These are phyloP conservation scores for Leccinum disarticulatum DNA, from an alignment of 768 basidiomycete genomes.

Conservation along the genomic window DNA sequence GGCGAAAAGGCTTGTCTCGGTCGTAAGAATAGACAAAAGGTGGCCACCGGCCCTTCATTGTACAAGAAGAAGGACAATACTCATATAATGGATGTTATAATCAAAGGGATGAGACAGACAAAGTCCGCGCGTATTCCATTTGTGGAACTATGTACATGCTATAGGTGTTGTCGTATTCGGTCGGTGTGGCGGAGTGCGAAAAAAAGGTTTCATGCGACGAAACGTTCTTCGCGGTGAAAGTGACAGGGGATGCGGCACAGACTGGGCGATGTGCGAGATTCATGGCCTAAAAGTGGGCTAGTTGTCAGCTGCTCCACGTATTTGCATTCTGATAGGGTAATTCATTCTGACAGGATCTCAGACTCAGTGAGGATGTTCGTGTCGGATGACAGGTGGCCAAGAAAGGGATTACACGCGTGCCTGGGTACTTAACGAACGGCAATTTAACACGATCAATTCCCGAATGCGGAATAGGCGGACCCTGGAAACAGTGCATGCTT, in stretches of 20 bases:
- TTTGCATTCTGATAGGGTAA: slow-evolving; percentile 31
- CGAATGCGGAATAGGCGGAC: slow-evolving; percentile 30
- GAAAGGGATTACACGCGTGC: slow-evolving; percentile 27
- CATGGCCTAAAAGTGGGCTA: slow-evolving; percentile 23
- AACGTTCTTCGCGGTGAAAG: slow-evolving; percentile 5
- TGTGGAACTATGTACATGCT: neutral
- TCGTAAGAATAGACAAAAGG: slow-evolving; percentile 6
- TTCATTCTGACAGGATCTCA: slow-evolving; percentile 18
- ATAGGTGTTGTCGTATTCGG: slow-evolving; percentile 1
- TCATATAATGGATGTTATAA: slow-evolving; percentile 12
- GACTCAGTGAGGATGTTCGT: slow-evolving; percentile 1
- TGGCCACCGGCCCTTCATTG: slow-evolving; percentile 1
- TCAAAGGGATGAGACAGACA: slow-evolving; percentile 4
- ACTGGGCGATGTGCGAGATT: slow-evolving; percentile 22
- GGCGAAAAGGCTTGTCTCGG: slow-evolving; percentile 14
- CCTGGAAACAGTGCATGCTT: slow-evolving; percentile 31
- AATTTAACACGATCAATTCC: slow-evolving; percentile 27
- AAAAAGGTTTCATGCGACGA: slow-evolving; percentile 17
- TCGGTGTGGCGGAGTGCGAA: slow-evolving; percentile 15
- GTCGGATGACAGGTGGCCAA: slow-evolving; percentile 5
- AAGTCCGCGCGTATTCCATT: slow-evolving; percentile 16
- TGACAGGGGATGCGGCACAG: slow-evolving; percentile 14
- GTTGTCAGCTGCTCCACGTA: slow-evolving; percentile 15
- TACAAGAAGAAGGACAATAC: slow-evolving; percentile 11
- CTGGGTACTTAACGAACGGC: slow-evolving; percentile 22